Evolutionary conservation across 805 yeast species (phyloP), one percentile per base, ranked within the genome.

Genomic region (Lipomyces japonicus): DNA sequence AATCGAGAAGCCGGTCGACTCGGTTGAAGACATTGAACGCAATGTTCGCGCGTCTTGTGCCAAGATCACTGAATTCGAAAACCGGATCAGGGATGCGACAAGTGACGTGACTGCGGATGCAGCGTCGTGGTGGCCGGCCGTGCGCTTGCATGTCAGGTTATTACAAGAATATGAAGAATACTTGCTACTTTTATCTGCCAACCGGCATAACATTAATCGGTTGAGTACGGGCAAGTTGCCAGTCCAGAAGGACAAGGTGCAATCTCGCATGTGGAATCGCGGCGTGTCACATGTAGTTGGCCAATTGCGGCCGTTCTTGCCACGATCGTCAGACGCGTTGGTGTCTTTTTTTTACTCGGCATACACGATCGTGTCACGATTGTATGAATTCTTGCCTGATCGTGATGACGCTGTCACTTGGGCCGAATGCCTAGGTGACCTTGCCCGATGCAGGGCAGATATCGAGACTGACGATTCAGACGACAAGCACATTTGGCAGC

Each of bases 131-230:
- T 28, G 46, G 32, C 57, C 43, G 7, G 12, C 45, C 4, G 32
- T 44, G 26, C 44, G 37, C 7, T 30, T 42, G n/a, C 53, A 54
- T 30, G 46, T 42, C 19, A 35, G 42, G 10, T 30, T 54, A 26
- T 35, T 54, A 12, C 52, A 54, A 35, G 42, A 31, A n/a, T 47
- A 52, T 36, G 58, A 54, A n/a, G 55, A 51, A 24, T 54, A 47
- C 30, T 10, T 54, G 26, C 52, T 54, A 32, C 3, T 52, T 53
- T 38, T 16, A 26, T 26, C 24, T 42, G 24, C 38, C 46, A 5
- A 44, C 45, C 26, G 51, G 52, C 46, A 43, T 12, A 12, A 41
- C 10, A 39, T 55, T 18, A 34, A 18, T 9, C 19, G 21, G 6
- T 14, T 34, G n/a, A n/a, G n/a, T n/a, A n/a, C n/a, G n/a, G 36